Percentiles rank a stretch among this genome's conserved stretches.
These are phyloP conservation scores for Hansenula anomala DNA, from an alignment of 1,139 yeast species.

Conservation along the genomic window DNA sequence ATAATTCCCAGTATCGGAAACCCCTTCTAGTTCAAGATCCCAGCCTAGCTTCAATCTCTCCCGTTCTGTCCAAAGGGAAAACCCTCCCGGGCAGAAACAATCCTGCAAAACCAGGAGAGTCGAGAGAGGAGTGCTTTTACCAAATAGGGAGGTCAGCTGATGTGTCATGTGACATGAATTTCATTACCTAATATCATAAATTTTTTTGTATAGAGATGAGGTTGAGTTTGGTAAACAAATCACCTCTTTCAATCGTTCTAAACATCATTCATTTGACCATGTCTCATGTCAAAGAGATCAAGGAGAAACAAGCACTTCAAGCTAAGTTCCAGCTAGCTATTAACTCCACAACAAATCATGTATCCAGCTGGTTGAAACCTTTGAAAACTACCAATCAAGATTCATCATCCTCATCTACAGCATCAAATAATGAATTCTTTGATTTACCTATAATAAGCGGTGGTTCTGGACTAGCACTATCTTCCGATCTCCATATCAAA, in stretches of 20 bases:
- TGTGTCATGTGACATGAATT: too few relatives aligned
- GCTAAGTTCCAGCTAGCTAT: slow-evolving; percentile 40
- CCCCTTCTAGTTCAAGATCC: too few relatives aligned
- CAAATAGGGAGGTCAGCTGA: background rate
- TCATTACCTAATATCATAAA: too few relatives aligned
- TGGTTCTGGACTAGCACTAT: slow-evolving; percentile 32
- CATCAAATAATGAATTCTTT: slow-evolving; percentile 25
- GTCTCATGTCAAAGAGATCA: slow-evolving; percentile 33
- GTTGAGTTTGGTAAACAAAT: too few relatives aligned
- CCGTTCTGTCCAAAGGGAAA: too few relatives aligned
- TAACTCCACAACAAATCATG: slow-evolving; percentile 30
- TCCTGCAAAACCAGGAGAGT: too few relatives aligned
- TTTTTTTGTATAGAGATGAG: too few relatives aligned
- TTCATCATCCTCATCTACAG: background rate
- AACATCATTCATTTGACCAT: slow-evolving; percentile 3
- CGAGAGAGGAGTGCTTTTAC: too few relatives aligned
- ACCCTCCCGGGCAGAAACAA: too few relatives aligned
- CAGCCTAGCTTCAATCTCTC: too few relatives aligned
- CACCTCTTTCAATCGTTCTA: too few relatives aligned
- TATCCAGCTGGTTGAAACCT: slow-evolving; percentile 34
- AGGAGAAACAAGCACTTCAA: slow-evolving; percentile 42
- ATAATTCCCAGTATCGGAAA: too few relatives aligned
- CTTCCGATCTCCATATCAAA: slow-evolving; percentile 1
- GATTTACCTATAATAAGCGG: slow-evolving; percentile 39
- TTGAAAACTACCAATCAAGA: slow-evolving; percentile 2